Base-by-base conservation (phyloP, 2,329 filamentous ascomycete species). In the Monosporascus sp. region DNA sequence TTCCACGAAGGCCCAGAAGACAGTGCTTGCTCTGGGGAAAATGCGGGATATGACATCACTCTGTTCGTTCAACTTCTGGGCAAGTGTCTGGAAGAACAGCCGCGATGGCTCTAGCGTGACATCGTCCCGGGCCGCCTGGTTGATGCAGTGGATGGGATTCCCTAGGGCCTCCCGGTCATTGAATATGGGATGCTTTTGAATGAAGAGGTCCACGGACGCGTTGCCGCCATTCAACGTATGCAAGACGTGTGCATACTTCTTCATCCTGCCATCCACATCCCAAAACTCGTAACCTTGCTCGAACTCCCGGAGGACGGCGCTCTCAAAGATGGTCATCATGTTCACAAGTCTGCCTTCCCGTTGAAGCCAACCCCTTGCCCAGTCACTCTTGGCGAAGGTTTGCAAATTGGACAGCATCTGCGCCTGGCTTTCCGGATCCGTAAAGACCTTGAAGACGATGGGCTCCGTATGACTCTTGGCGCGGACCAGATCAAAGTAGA, bases 221-320 rank as follows among this genome's bases (percentile, higher is more conserved):
- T 80, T 78, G 17, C 91, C 91, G 26, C 89, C 91, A 67, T 96
- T 95, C 45, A 99, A 77, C 2, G 82, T 81, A 54, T 89, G 85
- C 53, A 99, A 74, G 17, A 99, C 91, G 62, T 91, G 85, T 2
- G 92, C 92, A 70, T 96, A 97, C 65, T 88, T 84, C 61, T 81
- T 85, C 93, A 97, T 97, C 51, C 86, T 80, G 2, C 90, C 91
- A 59, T 96, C 88, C 51, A 95, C 85, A 68, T 99, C 93, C 74
- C 88, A 89, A 44, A 85, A 86, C 68, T 94, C 90, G 60, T 95
- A 96, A 4, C 91, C 94, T 65, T 94, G 88, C 70, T 95, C 89
- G 61, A 99, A 99, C 68, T 99, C 94, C 48, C 88, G 82, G 50
- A 97, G 74, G 3, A 95, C 92, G 3, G 92, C 91, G 53, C 87